Evolutionary conservation across 1,139 yeast species (phyloP).

Genomic region (Cylindricascospora bacillispora): DNA sequence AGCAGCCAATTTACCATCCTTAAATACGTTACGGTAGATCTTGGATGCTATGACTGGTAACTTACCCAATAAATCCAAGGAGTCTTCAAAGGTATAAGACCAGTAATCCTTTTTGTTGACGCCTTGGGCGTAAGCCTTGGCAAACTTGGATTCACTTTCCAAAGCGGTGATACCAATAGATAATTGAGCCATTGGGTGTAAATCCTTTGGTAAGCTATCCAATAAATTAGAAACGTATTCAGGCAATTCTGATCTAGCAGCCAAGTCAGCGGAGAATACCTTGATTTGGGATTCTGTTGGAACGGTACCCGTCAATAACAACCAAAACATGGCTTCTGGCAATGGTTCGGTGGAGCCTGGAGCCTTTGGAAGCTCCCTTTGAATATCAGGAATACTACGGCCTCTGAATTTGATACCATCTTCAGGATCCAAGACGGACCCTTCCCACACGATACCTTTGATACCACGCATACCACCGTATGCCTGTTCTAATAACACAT

Average conservation of each 20-base stretch:
- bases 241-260: slow-evolving; percentile 46
- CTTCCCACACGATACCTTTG: slow-evolving; percentile 98
- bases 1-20: slow-evolving; percentile 41
- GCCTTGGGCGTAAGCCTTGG: slow-evolving; percentile 58
- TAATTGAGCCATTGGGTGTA: slow-evolving; percentile 64
- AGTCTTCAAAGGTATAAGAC: slow-evolving; percentile 56
- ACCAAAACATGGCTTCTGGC: slow-evolving; percentile 57
- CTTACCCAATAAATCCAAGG: slow-evolving; percentile 51
- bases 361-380: slow-evolving; percentile 83
- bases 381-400: slow-evolving; percentile 91
- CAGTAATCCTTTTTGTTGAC: slow-evolving; percentile 56
- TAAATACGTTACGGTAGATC: slow-evolving; percentile 54
- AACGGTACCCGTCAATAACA: slow-evolving; percentile 46
- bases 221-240: slow-evolving; percentile 39
- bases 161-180: slow-evolving; percentile 54
- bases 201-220: slow-evolving; percentile 42
- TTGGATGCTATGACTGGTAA: slow-evolving; percentile 54
- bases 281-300: slow-evolving; percentile 45
- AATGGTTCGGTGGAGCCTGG: slow-evolving; percentile 63
- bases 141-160: slow-evolving; percentile 47
- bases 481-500: slow-evolving; percentile 88
- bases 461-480: slow-evolving; percentile 99
- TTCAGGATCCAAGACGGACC: slow-evolving; percentile 93
- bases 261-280: slow-evolving; percentile 42
- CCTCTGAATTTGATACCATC: slow-evolving; percentile 99